These are phyloP conservation scores for Neoboletus subvelutipes DNA, from an alignment of 768 basidiomycete genomes.

Conservation along the genomic window DNA sequence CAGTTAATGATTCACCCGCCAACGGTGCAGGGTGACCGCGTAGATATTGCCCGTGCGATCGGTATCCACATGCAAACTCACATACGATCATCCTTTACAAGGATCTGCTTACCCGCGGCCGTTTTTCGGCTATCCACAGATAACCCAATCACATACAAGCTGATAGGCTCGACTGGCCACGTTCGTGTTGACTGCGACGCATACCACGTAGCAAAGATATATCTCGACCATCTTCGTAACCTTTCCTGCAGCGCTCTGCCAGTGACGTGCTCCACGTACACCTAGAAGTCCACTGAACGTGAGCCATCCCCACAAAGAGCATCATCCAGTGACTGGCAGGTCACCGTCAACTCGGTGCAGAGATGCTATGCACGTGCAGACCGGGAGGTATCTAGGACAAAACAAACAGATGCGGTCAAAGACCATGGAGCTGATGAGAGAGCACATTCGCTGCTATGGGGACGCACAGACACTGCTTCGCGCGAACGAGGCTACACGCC, in stretches of 20 bases:
- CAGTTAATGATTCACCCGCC: not conserved
- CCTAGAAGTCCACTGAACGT: not conserved
- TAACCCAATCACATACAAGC: not conserved
- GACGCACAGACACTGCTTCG: not conserved
- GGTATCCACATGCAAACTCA: not conserved
- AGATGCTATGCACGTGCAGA: conserved; percentile 5
- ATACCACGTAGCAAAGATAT: not conserved
- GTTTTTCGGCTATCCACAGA: not conserved
- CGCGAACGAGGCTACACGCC: not conserved
- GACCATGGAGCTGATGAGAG: not conserved
- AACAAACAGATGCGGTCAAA: not conserved
- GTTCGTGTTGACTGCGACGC: too few species aligned
- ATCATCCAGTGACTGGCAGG: not conserved
- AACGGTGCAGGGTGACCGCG: not conserved
- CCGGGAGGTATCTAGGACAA: not conserved
- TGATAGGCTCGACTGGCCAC: not conserved
- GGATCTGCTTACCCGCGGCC: not conserved
- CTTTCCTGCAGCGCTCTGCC: not conserved
- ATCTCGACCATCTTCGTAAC: not conserved
- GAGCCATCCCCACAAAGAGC: not conserved
- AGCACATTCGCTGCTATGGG: not conserved
- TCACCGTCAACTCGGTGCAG: conserved; percentile 1
- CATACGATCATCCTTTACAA: not conserved
- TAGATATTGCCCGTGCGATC: not conserved
- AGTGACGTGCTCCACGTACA: not conserved